A percentile compares a stretch with the other conserved stretches of the same genome.
phyloP scores from a whole-genome alignment of 2,329 filamentous ascomycete genomes.

The Penicillium thymicola region DNA sequence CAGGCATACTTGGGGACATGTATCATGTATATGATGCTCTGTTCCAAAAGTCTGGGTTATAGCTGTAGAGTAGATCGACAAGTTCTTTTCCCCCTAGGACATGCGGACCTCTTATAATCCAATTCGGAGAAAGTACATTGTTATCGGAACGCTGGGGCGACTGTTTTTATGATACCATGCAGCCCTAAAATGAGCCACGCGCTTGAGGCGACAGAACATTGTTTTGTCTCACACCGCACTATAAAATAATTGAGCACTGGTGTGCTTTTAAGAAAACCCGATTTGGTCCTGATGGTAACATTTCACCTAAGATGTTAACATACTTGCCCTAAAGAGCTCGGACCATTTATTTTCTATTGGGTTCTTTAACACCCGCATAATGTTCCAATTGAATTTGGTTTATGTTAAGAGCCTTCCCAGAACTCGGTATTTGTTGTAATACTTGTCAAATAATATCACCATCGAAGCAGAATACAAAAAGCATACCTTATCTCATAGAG shows the following conservation, averaged over 20 bases:
- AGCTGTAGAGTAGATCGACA: neutral
- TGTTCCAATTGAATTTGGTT: no score
- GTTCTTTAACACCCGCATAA: neutral
- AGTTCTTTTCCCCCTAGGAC: neutral
- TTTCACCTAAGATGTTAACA: conserved; percentile 1
- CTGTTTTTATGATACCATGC: neutral
- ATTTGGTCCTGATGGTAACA: neutral
- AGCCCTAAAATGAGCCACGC: neutral
- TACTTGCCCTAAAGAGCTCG: neutral
- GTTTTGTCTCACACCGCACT: neutral
- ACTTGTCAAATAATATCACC: neutral
- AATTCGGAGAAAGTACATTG: neutral
- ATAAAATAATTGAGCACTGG: neutral
- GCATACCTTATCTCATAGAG: neutral
- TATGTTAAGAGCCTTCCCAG: neutral
- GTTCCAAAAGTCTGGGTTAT: neutral
- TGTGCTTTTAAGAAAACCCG: neutral
- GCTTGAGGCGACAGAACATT: no score
- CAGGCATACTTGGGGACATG: neutral
- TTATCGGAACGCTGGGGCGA: neutral
- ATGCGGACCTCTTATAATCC: neutral
- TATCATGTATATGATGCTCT: neutral
- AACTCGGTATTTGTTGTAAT: neutral
- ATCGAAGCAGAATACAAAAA: neutral
- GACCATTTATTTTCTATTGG: neutral